Evolutionary conservation across 2,329 filamentous ascomycete species (phyloP), one percentile per base, ranked within the genome.

Genomic region (Hymenoscyphus linearis): DNA sequence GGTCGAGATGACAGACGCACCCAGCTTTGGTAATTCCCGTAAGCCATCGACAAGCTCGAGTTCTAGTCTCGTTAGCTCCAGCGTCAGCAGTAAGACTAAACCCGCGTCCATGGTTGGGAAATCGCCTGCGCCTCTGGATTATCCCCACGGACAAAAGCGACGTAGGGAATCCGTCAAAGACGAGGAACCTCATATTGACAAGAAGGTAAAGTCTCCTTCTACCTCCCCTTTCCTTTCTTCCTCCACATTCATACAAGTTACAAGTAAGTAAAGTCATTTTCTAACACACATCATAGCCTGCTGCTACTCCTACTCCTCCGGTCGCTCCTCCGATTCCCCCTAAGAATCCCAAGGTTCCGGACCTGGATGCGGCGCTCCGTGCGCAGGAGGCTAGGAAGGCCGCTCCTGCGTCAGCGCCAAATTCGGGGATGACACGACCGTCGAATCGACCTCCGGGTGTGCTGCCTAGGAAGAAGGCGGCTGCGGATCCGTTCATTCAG

Each of bases 401-500:
- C 40, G 10, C 59, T 37, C 44, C n/a, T n/a, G n/a, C n/a, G n/a
- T n/a, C n/a, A n/a, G n/a, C n/a, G n/a, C n/a, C n/a, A n/a, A n/a
- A n/a, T n/a, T n/a, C 55, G 36, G n/a, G 58, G 26, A 47, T 47
- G 40, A 25, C 55, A 44, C 55, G 62, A 58, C 67, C 64, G 27
- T 7, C 27, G 16, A 57, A 60, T 22, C 62, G 62, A 34, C 60
- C 60, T 57, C 59, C 61, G 59, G 66, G 66, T 36, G 56, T 67
- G 2, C 18, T 61, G 34, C 65, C 67, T 52, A 61, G 67, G 13
- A 66, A 62, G 40, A 67, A 63, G 58, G 56, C 63, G 44, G 60
- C 66, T 18, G 66, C 60, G 12, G 69, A 70, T 60, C 69, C 69
- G 34, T 70, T 70, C 47, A 69, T 70, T 35, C 62, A 68, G 57